These are phyloP conservation scores for Monosporozyma siamensis DNA, from an alignment of 805 yeast species.

Conservation along the genomic window DNA sequence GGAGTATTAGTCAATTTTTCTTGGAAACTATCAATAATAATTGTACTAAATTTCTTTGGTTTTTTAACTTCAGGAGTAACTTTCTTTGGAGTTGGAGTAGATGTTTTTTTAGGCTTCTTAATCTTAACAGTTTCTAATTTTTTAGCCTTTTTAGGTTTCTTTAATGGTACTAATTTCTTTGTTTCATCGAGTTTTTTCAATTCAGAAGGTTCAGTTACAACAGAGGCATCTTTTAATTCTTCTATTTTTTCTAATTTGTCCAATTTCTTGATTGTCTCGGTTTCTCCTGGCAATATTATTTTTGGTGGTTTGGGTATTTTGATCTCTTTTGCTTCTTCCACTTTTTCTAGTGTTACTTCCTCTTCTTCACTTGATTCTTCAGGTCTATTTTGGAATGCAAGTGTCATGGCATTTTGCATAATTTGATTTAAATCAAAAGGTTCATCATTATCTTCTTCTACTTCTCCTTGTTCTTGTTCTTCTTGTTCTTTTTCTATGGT, in stretches of 20 bases:
- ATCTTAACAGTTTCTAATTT: neutral
- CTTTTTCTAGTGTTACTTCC: neutral
- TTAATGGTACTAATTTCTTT: neutral
- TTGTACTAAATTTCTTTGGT: neutral
- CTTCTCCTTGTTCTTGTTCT: neutral
- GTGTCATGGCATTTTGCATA: slow-evolving; percentile 64
- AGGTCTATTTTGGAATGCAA: slow-evolving; percentile 50
- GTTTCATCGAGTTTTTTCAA: no score
- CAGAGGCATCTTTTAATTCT: no score
- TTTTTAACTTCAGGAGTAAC: neutral
- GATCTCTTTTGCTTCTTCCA: neutral
- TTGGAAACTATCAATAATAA: neutral
- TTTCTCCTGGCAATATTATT: no score
- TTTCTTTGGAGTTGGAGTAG: slow-evolving; percentile 9
- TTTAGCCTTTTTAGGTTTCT: neutral
- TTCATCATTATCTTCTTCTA: slow-evolving; percentile 24
- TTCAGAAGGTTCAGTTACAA: no score
- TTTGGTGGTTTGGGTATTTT: neutral
- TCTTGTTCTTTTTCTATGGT: neutral
- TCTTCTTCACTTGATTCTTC: neutral
- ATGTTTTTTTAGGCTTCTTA: slow-evolving; percentile 8
- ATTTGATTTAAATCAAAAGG: slow-evolving; percentile 62
- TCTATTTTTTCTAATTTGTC: no score
- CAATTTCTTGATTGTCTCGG: no score
- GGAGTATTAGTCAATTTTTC: neutral